phyloP scores from a whole-genome alignment of 192 early-diverging fungal species.

The Coemansia nantahalensis region DNA sequence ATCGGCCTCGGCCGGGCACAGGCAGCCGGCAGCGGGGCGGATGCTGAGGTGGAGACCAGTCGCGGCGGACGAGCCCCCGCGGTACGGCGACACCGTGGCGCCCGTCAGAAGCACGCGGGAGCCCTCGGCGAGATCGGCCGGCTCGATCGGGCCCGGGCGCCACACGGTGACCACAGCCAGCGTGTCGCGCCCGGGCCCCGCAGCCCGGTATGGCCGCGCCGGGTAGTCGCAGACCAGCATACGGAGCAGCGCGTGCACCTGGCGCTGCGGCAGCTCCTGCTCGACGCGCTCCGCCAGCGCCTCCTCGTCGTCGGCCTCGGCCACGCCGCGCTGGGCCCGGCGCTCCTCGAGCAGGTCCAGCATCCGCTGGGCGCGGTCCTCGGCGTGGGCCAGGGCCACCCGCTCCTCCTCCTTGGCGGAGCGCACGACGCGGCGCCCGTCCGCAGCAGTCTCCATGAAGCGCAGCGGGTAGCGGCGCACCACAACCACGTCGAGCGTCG shows the following conservation, averaged over 20 bases:
- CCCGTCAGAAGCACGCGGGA: conserved; percentile 29
- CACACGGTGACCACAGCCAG: conserved; percentile 38
- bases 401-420: conserved; percentile 33
- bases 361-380: conserved; percentile 3
- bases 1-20: conserved; percentile 17
- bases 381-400: conserved; percentile 3
- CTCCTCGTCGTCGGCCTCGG: neutral
- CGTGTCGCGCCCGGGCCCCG: neutral
- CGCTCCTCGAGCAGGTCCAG: conserved; percentile 13
- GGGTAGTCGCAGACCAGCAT: conserved; percentile 51
- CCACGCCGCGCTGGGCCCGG: neutral
- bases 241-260: conserved; percentile 27
- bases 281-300: conserved; percentile 8
- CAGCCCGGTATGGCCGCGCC: conserved; percentile 10
- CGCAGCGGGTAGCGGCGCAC: conserved; percentile 36
- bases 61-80: neutral
- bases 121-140: conserved; percentile 29
- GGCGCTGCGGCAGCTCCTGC: conserved; percentile 11
- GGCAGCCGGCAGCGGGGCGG: conserved; percentile 6
- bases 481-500: conserved; percentile 40
- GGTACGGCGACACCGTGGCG: conserved; percentile 16
- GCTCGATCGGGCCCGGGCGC: conserved; percentile 19
- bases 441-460: conserved; percentile 26
- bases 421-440: conserved; percentile 20
- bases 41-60: conserved; percentile 18